Evolutionary conservation across 1,284 basidiomycete genomes (phyloP).

Genomic region (Leccinum pachyderme): DNA sequence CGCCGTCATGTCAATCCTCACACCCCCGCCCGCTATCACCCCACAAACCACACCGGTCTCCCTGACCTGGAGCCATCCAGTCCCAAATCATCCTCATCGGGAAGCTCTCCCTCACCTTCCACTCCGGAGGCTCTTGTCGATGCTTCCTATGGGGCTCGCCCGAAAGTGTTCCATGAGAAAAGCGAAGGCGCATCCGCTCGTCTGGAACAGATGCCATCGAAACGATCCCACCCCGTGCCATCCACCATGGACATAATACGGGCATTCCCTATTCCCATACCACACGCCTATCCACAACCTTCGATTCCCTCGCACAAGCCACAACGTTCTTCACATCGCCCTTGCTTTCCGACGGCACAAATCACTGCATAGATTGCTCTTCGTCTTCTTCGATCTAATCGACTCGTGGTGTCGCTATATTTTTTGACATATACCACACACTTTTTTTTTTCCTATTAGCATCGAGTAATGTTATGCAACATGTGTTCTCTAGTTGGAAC

Average conservation of each 20-base stretch:
- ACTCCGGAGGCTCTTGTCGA: conserved; percentile 26
- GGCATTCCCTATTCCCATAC: conserved; percentile 30
- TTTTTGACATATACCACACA: conserved; percentile 34
- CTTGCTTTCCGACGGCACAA: conserved; percentile 21
- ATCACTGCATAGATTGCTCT: conserved; percentile 24
- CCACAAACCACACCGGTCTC: conserved; percentile 16
- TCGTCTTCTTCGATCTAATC: not conserved
- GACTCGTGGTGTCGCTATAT: conserved; percentile 35
- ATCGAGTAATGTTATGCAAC: conserved; percentile 8
- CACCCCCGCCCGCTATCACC: conserved; percentile 21
- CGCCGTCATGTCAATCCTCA: conserved; percentile 24
- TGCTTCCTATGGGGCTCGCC: conserved; percentile 7
- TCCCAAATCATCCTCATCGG: conserved; percentile 35
- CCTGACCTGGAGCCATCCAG: conserved; percentile 34
- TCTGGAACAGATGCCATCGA: conserved; percentile 13
- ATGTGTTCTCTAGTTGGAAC: conserved; percentile 5
- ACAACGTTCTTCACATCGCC: conserved; percentile 28
- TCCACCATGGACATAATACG: conserved; percentile 35
- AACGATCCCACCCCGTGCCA: conserved; percentile 15
- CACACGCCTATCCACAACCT: conserved; percentile 21
- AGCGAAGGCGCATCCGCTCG: conserved; percentile 6
- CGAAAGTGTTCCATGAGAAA: conserved; percentile 22
- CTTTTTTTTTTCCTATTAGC: not conserved
- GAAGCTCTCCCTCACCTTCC: conserved; percentile 30
- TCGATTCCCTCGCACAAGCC: conserved; percentile 25